phyloP scores from a whole-genome alignment of 129 eudicot genomes.

The Pittosporum tobira region DNA sequence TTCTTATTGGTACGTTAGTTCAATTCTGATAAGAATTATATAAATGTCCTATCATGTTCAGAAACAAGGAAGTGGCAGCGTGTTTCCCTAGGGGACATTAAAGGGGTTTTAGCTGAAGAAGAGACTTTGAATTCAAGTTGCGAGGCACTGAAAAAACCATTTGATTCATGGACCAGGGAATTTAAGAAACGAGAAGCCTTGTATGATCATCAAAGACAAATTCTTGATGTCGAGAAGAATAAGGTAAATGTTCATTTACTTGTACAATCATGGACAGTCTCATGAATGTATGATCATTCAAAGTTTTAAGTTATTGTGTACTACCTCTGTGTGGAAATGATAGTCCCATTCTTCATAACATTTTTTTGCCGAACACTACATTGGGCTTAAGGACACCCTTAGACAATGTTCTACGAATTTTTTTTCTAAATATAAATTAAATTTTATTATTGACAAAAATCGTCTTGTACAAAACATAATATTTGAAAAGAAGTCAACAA shows the following conservation, averaged over 20 bases:
- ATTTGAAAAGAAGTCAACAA: too few relatives aligned
- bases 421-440: too few relatives aligned
- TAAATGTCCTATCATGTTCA: background rate
- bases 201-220: constrained; percentile 22
- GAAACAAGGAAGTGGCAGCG: constrained; percentile 29
- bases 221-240: constrained; percentile 19
- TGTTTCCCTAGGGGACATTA: constrained; percentile 14
- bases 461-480: too few relatives aligned
- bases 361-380: too few relatives aligned
- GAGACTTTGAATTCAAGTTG: constrained; percentile 14
- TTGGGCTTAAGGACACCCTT: too few relatives aligned
- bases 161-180: constrained; percentile 16
- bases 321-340: too few relatives aligned
- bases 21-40: background rate
- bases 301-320: background rate
- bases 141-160: constrained; percentile 13
- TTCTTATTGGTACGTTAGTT: background rate
- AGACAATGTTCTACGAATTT: too few relatives aligned
- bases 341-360: too few relatives aligned
- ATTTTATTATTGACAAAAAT: too few relatives aligned
- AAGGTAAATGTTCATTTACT: constrained; percentile 16
- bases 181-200: constrained; percentile 25
- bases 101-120: constrained; percentile 18
- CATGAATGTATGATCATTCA: background rate
- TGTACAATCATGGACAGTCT: background rate